phyloP scores from a whole-genome alignment of 2,329 filamentous ascomycete genomes.

The Penicillium aurantiogriseum region DNA sequence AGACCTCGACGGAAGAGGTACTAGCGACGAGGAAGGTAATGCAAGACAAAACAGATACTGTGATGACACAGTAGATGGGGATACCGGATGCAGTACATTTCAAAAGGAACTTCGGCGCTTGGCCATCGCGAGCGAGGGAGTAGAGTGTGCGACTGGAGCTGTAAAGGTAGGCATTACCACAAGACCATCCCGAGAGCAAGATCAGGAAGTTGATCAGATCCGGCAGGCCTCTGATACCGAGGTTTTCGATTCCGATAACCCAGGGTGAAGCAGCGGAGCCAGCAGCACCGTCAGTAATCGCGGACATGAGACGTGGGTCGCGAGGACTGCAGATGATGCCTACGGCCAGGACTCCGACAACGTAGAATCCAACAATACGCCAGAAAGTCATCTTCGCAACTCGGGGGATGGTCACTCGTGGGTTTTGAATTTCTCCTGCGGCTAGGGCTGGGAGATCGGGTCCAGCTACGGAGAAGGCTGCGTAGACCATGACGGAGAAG shows the following conservation, averaged over 20 bases:
- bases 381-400: slow-evolving; percentile 76
- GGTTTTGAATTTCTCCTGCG: slow-evolving; percentile 68
- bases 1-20: slow-evolving; percentile 60
- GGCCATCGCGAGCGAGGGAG: slow-evolving; percentile 46
- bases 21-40: slow-evolving; percentile 70
- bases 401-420: slow-evolving; percentile 65
- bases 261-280: slow-evolving; percentile 69
- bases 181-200: slow-evolving; percentile 68
- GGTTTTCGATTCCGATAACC: slow-evolving; percentile 68
- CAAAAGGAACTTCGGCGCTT: slow-evolving; percentile 56
- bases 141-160: slow-evolving; percentile 53
- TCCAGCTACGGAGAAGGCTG: slow-evolving; percentile 63
- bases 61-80: slow-evolving; percentile 66
- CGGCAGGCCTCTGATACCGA: slow-evolving; percentile 64
- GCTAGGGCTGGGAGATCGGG: slow-evolving; percentile 60
- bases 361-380: slow-evolving; percentile 71
- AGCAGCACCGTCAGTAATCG: slow-evolving; percentile 55
- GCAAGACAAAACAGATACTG: slow-evolving; percentile 64
- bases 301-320: slow-evolving; percentile 58
- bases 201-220: slow-evolving; percentile 73
- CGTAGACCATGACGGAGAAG: slow-evolving; percentile 67
- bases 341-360: slow-evolving; percentile 68
- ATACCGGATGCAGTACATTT: slow-evolving; percentile 62
- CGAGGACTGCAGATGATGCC: slow-evolving; percentile 67
- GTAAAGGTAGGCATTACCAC: slow-evolving; percentile 65